Conservation (phyloP, 2,329 filamentous ascomycete genomes). For the Pestalotiopsis sp. region DNA sequence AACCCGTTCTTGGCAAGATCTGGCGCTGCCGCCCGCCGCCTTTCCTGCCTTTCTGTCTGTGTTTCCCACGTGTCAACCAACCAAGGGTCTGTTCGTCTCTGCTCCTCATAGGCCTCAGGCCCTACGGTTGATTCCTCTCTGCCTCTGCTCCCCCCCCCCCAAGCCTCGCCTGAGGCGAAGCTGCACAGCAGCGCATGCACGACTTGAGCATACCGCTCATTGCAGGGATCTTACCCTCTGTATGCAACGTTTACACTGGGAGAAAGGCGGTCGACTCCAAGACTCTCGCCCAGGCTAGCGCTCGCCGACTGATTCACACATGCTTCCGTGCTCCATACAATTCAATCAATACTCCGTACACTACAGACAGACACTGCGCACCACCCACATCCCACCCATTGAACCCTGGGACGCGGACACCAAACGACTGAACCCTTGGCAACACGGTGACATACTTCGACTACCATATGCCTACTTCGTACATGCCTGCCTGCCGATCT, state of each 20-base stretch:
- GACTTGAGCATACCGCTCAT: conserved; percentile 13
- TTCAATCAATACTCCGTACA: neutral
- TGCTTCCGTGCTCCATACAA: neutral
- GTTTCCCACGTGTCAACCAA: neutral
- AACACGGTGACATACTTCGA: neutral
- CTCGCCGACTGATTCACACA: conserved; percentile 9
- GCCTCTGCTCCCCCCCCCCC: neutral
- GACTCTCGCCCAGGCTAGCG: neutral
- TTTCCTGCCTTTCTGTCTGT: neutral
- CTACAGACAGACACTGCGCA: neutral
- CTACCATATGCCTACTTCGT: neutral
- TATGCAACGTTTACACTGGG: conserved; percentile 12
- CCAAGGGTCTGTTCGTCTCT: neutral
- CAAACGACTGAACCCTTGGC: neutral
- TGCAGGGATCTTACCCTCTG: conserved; percentile 12
- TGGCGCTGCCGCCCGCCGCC: neutral
- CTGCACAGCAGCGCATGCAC: conserved; percentile 12
- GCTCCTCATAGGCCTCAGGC: neutral
- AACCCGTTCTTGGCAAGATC: neutral
- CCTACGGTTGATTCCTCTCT: neutral
- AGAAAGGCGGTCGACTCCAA: conserved; percentile 14
- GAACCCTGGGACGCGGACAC: neutral
- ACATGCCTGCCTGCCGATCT: neutral
- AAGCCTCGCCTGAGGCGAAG: conserved; percentile 11
- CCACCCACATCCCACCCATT: neutral